Percentiles rank a stretch among this genome's conserved stretches.
These are phyloP conservation scores for Rhodotorula sp. DNA, from an alignment of 1,284 basidiomycete genomes.

Conservation along the genomic window DNA sequence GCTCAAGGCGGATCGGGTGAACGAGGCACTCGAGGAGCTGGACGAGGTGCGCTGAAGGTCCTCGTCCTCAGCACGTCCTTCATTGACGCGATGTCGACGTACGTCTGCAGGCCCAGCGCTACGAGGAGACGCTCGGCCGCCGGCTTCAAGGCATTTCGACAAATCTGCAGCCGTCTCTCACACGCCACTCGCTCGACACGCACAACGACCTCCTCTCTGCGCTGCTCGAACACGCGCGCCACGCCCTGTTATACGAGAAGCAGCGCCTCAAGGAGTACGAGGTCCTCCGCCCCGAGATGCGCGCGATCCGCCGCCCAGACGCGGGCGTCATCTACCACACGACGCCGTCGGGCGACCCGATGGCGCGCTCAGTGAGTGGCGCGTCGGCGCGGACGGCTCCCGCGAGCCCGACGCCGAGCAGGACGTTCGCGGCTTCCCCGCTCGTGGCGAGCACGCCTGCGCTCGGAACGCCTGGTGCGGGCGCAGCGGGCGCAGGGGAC, in stretches of 20 bases:
- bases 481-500: neutral
- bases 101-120: constrained; percentile 71
- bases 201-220: constrained; percentile 85
- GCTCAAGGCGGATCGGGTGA: constrained; percentile 80
- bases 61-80: neutral
- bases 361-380: constrained; percentile 3
- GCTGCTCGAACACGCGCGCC: constrained; percentile 84
- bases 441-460: neutral
- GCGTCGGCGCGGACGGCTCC: neutral
- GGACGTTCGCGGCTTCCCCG: neutral
- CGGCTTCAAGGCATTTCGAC: constrained; percentile 86
- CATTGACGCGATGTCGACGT: constrained; percentile 2
- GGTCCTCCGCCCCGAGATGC: constrained; percentile 73
- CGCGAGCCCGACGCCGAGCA: constrained; percentile 1
- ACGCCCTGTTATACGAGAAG: constrained; percentile 84
- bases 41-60: constrained; percentile 70
- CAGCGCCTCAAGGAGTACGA: constrained; percentile 84
- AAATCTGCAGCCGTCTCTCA: constrained; percentile 80
- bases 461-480: neutral
- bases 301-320: constrained; percentile 56
- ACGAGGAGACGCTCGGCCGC: constrained; percentile 76
- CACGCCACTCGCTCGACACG: constrained; percentile 76
- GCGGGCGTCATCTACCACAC: constrained; percentile 45
- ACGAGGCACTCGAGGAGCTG: constrained; percentile 89
- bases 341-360: constrained; percentile 10